Percentiles rank a stretch among this genome's conserved stretches.
Conservation (phyloP, 495 filamentous ascomycete genomes). For the Lophium mytilinum region DNA sequence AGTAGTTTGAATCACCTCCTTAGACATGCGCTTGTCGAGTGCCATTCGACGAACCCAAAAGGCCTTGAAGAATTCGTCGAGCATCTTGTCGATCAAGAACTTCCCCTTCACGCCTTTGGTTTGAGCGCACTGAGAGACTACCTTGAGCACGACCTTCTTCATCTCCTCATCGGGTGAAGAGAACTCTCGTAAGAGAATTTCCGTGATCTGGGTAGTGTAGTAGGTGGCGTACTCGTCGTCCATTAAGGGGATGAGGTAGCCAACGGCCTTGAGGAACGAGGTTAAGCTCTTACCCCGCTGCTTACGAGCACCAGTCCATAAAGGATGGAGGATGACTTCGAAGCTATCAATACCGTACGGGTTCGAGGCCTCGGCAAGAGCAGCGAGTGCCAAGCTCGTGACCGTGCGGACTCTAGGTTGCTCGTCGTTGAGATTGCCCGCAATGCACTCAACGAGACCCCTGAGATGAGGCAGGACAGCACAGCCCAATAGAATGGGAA, state of each 20-base stretch:
- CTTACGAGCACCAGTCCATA: constrained; percentile 92
- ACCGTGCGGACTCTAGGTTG: constrained; percentile 96
- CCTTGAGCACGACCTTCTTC: constrained; percentile 98
- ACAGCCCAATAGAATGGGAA: constrained; percentile 98
- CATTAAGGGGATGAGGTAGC: constrained; percentile 98
- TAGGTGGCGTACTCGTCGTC: constrained; percentile 99
- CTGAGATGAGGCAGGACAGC: constrained; percentile 94
- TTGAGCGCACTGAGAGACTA: constrained; percentile 91
- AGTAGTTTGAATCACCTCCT: constrained; percentile 95
- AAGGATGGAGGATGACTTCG: constrained; percentile 91
- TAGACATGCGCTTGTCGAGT: constrained; percentile 90
- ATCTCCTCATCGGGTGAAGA: constrained; percentile 97
- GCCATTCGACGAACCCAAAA: constrained; percentile 99
- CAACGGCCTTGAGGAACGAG: constrained; percentile 94
- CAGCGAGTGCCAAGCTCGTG: constrained; percentile 89
- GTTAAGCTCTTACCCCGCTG: constrained; percentile 95
- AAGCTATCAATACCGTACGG: constrained; percentile 99
- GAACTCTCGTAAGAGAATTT: constrained; percentile 92
- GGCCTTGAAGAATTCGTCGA: constrained; percentile 95
- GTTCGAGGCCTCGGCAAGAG: constrained; percentile 90
- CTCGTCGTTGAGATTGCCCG: constrained; percentile 90
- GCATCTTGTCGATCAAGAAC: constrained; percentile 90
- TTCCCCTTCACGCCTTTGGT: constrained; percentile 90
- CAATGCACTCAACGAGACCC: constrained; percentile 93
- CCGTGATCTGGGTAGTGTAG: constrained; percentile 98